These are phyloP conservation scores for Sonneratia alba DNA, from an alignment of 345 rosid species.

Conservation along the genomic window DNA sequence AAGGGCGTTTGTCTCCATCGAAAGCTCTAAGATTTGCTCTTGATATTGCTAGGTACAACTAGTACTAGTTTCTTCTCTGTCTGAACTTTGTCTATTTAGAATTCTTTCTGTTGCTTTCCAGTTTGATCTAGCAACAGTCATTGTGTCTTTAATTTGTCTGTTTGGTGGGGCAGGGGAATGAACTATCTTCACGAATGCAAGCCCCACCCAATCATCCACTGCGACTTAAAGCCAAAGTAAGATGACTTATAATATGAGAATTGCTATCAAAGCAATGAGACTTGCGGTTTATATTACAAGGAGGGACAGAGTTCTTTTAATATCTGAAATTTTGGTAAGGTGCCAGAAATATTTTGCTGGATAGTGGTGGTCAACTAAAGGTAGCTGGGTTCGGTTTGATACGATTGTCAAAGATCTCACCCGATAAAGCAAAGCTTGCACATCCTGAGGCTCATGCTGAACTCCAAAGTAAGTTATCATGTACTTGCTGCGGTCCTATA, in stretches of 20 bases:
- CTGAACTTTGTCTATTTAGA: background rate
- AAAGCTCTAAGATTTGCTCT: slow-evolving; percentile 73
- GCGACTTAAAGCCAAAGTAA: slow-evolving; percentile 91
- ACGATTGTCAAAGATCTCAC: slow-evolving; percentile 45
- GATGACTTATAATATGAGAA: slow-evolving; percentile 51
- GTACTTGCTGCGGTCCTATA: background rate
- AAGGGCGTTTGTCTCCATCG: slow-evolving; percentile 84
- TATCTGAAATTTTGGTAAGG: slow-evolving; percentile 87
- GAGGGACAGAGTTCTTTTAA: slow-evolving; percentile 34
- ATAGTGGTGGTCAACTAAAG: slow-evolving; percentile 77
- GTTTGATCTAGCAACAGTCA: too few species aligned
- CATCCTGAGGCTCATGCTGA: slow-evolving; percentile 35
- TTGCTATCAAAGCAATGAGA: slow-evolving; percentile 2
- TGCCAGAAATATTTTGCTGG: slow-evolving; percentile 99
- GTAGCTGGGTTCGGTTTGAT: slow-evolving; percentile 82
- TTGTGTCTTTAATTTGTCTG: background rate
- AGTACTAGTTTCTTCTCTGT: background rate
- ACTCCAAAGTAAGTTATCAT: slow-evolving; percentile 44
- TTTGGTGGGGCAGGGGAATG: slow-evolving; percentile 17
- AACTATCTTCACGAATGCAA: slow-evolving; percentile 22
- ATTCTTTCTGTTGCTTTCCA: background rate
- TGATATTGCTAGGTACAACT: slow-evolving; percentile 74
- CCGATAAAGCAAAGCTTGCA: slow-evolving; percentile 47
- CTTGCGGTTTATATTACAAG: background rate
- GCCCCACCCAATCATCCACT: slow-evolving; percentile 52